These are phyloP conservation scores for Parathielavia appendiculata DNA, from an alignment of 495 filamentous ascomycete species.

Conservation along the genomic window DNA sequence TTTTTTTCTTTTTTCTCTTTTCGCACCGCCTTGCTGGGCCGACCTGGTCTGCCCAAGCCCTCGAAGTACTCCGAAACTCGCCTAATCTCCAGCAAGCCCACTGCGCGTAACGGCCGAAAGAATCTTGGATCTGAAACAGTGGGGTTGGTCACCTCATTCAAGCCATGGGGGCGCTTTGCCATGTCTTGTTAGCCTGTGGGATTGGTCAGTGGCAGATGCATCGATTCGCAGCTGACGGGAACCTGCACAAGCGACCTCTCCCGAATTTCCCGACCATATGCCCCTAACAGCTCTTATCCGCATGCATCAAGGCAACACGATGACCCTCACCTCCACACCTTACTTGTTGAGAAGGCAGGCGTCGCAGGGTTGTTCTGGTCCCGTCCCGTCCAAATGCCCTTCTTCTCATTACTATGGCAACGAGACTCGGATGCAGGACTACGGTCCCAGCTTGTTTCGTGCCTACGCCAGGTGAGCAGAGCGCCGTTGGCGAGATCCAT, in stretches of 20 bases:
- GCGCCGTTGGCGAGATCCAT: constrained; percentile 1
- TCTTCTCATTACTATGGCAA: background rate
- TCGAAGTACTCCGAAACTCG: constrained; percentile 9
- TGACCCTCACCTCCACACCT: constrained; percentile 14
- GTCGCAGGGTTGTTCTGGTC: constrained; percentile 15
- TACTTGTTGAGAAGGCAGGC: constrained; percentile 16
- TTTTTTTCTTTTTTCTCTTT: too few relatives aligned
- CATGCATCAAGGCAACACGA: constrained; percentile 31
- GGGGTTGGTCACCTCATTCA: constrained; percentile 22
- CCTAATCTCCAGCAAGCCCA: constrained; percentile 8
- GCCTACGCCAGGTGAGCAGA: background rate
- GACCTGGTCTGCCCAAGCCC: constrained; percentile 2
- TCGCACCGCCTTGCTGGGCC: constrained; percentile 1
- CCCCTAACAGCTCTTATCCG: constrained; percentile 26
- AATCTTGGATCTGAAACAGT: constrained; percentile 34
- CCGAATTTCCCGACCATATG: constrained; percentile 23
- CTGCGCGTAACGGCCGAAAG: constrained; percentile 34
- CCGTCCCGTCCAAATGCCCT: background rate
- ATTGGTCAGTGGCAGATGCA: constrained; percentile 31
- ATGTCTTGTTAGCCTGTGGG: constrained; percentile 18
- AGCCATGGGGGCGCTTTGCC: constrained; percentile 17
- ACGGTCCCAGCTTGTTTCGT: constrained; percentile 2
- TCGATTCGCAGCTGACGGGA: constrained; percentile 33
- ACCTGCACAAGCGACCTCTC: constrained; percentile 36
- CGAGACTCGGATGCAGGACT: constrained; percentile 7